Evolutionary conservation across 371 early-diverging fungal genomes (phyloP), one percentile per base, ranked within the genome.

Genomic region (Apophysomyces sp.): DNA sequence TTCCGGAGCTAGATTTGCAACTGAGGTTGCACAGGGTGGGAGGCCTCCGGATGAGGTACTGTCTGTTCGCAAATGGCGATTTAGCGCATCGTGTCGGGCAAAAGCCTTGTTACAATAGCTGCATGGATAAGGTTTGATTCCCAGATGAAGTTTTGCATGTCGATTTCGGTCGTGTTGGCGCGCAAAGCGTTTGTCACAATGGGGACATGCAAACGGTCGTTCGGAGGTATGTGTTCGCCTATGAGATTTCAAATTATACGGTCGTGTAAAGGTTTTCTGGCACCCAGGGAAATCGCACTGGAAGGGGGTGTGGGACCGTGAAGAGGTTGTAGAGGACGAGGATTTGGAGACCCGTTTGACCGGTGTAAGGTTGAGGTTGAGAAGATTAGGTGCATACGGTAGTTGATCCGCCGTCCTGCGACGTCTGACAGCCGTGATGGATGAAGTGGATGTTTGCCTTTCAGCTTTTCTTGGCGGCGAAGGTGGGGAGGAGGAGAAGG

Each of bases 121-220:
- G 36, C 91, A 90, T 21, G 69, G 68, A 65, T 78, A 87, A 15
- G 88, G 86, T 62, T 88, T 89, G 58, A 85, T 73, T 18, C 89
- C 89, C 51, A 74, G 76, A 57, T 90, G 89, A 18, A 89, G 77
- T 57, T 89, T 88, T 1, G 73, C 60, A 69, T 96, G 95, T 28
- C 97, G 78, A 67, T 93, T 94, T 37, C 94, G 81, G 72, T 95
- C 91, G 65, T 92, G 89, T 29, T 86, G 85, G 1, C 92, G 83
- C 1, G 87, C 82, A 73, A 93, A 92, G 3, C 83, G 76, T 52
- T 77, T 71, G 6, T 73, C 67, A 61, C 92, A 93, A 16, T 73
- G 71, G 21, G 77, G 57, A 57, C 91, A 91, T 58, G 81, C 85
- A 78, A 82, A 91, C 2, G 92, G 92, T 26, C 84, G 82, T 58